Evolutionary conservation across 2,329 filamentous ascomycete species (phyloP), one percentile per base, ranked within the genome.

Genomic region (Lachnellula subtilissima): DNA sequence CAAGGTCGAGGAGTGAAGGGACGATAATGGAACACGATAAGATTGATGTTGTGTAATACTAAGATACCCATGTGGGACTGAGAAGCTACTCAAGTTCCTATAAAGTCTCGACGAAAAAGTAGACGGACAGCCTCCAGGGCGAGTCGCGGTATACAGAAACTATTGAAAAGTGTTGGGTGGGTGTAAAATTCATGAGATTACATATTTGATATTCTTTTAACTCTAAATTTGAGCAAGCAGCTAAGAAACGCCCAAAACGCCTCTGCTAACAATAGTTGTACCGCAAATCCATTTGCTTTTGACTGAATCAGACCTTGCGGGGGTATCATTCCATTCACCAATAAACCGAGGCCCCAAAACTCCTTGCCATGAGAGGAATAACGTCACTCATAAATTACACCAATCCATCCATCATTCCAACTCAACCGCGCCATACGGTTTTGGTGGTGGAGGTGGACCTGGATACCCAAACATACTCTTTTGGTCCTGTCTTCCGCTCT

Each of bases 61-160:
- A 59, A 54, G 54, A 61, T 61, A 59, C 59, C 56, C 56, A 54
- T 48, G 17, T 19, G 51, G 48, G 47, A 53, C 42, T 45, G 17
- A 32, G 45, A 22, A 45, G 22, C 17, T 14, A 5, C 12, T 45
- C 42, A 9, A 32, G 23, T n/a, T 32, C 14, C 12, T 17, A 22
- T 2, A 48, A 25, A 48, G 45, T 48, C 45, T 47, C 12, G 5
- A 6, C 4, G 5, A 19, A 25, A 45, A 17, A 45, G n/a, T 14
- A 45, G 37, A 45, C 2, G 23, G 42, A 45, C 11, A 45, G 42
- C 19, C 19, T 23, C 11, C 23, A 23, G 19, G 4, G 19, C 42
- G 42, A 19, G 11, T 12, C 19, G 42, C 42, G 28, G 28, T 32
- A 32, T 2, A 32, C 2, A 12, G 9, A 32, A 12, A 11, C 3